These are phyloP conservation scores for Hordeum pubiflorum DNA, from an alignment of 202 grass and related monocot genomes.

Conservation along the genomic window DNA sequence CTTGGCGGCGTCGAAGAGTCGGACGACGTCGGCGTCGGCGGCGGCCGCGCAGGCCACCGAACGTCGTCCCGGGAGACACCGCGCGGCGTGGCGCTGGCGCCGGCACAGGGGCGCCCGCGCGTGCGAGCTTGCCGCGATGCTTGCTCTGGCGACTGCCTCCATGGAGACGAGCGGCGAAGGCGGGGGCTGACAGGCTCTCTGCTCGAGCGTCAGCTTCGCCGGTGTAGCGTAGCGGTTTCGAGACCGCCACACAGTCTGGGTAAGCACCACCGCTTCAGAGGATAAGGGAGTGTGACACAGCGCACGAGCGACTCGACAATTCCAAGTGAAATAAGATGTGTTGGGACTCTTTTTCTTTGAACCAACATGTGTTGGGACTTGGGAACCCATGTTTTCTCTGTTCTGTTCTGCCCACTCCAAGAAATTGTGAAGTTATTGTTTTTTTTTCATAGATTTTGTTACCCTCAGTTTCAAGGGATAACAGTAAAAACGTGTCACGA, in stretches of 20 bases:
- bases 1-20: constrained; percentile 63
- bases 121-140: constrained; percentile 9
- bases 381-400: too few species aligned
- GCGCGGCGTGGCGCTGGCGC: not conserved
- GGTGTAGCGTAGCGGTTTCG: not conserved
- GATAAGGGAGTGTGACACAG: not conserved
- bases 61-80: not conserved
- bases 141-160: constrained; percentile 32
- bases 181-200: not conserved
- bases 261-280: not conserved
- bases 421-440: too few species aligned
- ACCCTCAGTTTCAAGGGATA: too few species aligned
- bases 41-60: constrained; percentile 20
- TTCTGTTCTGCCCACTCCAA: too few species aligned
- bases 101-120: not conserved
- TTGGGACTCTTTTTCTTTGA: too few species aligned
- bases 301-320: not conserved
- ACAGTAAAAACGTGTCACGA: too few species aligned
- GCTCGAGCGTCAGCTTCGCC: not conserved
- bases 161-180: not conserved
- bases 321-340: not conserved
- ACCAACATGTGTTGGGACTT: too few species aligned
- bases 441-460: too few species aligned
- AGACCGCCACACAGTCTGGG: not conserved
- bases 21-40: constrained; percentile 34